These are phyloP conservation scores for Ophiostoma pallidulum DNA, from an alignment of 2,329 filamentous ascomycete species.

Conservation along the genomic window DNA sequence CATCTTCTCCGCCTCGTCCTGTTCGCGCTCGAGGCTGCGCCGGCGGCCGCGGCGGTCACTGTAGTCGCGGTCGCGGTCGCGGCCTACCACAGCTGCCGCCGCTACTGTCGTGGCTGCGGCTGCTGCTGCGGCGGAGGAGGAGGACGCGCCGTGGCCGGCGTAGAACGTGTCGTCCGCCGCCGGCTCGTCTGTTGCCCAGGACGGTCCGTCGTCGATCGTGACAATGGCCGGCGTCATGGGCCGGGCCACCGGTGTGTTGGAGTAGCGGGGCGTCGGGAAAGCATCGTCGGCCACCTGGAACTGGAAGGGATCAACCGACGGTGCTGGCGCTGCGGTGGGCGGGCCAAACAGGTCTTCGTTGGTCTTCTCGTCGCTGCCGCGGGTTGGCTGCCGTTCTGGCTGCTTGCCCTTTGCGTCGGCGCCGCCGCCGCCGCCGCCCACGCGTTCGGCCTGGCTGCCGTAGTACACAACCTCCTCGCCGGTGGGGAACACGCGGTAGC, in stretches of 20 bases:
- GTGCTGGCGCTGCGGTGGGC: conserved; percentile 5
- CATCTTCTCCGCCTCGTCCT: conserved; percentile 38
- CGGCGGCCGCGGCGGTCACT: conserved; percentile 6
- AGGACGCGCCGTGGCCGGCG: not conserved
- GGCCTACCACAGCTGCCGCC: not conserved
- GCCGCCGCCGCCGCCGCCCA: too few species aligned
- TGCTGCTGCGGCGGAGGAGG: too few species aligned
- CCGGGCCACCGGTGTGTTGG: conserved; percentile 26
- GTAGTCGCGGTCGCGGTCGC: not conserved
- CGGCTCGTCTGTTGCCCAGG: conserved; percentile 25
- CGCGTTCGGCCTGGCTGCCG: conserved; percentile 15
- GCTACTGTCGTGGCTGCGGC: too few species aligned
- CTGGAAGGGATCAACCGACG: conserved; percentile 45
- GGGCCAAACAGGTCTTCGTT: not conserved
- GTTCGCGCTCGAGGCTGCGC: conserved; percentile 39
- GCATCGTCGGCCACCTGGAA: conserved; percentile 45
- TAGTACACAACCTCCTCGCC: not conserved
- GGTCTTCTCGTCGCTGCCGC: too few species aligned
- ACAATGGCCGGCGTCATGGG: conserved; percentile 30
- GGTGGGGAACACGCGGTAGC: not conserved
- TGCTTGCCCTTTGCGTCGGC: conserved; percentile 9
- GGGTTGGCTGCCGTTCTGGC: not conserved
- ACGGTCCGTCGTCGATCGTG: conserved; percentile 16
- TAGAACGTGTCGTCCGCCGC: conserved; percentile 25
- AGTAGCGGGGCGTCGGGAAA: conserved; percentile 36